Base-by-base conservation (phyloP, 768 basidiomycete genomes). In the Tulasnella sp. region DNA sequence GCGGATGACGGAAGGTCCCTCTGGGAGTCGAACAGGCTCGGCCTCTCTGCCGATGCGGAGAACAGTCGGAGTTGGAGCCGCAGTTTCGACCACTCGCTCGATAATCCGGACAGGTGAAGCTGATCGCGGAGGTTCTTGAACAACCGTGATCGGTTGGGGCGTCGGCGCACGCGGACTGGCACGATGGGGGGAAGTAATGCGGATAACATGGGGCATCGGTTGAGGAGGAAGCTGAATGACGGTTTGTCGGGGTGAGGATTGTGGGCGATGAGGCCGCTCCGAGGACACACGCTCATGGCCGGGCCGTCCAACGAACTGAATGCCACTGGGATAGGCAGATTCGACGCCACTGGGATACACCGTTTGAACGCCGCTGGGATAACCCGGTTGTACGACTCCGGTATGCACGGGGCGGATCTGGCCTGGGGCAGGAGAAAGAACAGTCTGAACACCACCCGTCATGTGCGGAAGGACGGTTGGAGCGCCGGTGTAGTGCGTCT, bases 1-100 rank as follows among this genome's bases (percentile, higher is more conserved):
- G n/a, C 77, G 57, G n/a, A 79, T 71, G 77, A 77, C 55, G 15
- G 61, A 44, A 29, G 77, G 70, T 51, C 48, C 37, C 57, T 61
- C 32, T 42, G 37, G n/a, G n/a, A n/a, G n/a, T 37, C 74, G 78
- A 26, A 29, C 39, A 11, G 39, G 37, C 20, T 37, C 55, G 6
- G 61, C 37, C n/a, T 75, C 46, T 7, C 20, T 37, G 1, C 44
- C 46, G 74, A 75, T 75, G 46, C 70, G 70, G 37, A 72, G n/a
- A 9, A 72, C 18, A 20, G 70, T 72, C 16, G 70, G 70, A 32
- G 70, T 39, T 20, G 23, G 23, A 37, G 26, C 26, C 39, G 23
- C 7, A 5, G 4, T 4, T 37, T 72, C 71, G 10, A 46, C 39
- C 29, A 72, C 37, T 16, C 71, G 39, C 39, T 74, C 44, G 15